These are phyloP conservation scores for Jasminum sambac DNA, from an alignment of 257 asterid species.

Conservation along the genomic window DNA sequence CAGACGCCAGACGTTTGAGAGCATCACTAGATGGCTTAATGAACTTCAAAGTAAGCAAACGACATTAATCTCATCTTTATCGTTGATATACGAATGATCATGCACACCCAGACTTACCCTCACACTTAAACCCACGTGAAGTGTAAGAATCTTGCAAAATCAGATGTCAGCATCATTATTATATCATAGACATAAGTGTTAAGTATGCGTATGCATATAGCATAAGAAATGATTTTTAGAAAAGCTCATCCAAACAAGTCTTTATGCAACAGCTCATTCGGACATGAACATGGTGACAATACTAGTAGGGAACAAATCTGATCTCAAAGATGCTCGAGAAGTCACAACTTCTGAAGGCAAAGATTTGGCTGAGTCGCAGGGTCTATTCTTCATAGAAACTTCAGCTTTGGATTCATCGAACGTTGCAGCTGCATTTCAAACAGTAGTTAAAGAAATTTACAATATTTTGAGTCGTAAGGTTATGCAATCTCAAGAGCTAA, in stretches of 20 bases:
- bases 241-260: no score
- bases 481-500: conserved; percentile 91
- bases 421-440: conserved; percentile 74
- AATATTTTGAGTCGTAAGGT: conserved; percentile 87
- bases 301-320: conserved; percentile 91
- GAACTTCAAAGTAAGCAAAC: conserved; percentile 89
- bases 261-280: conserved; percentile 68
- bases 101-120: no score
- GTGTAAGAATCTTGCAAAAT: no score
- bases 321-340: conserved; percentile 86
- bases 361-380: conserved; percentile 77
- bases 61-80: no score
- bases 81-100: no score
- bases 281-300: conserved; percentile 96
- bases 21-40: conserved; percentile 81
- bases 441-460: conserved; percentile 78
- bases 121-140: no score
- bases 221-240: no score
- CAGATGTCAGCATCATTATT: no score
- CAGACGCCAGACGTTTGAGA: conserved; percentile 83
- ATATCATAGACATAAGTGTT: no score
- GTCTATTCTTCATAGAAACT: conserved; percentile 87
- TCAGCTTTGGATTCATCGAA: conserved; percentile 93
- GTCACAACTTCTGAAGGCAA: conserved; percentile 86
- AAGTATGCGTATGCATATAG: no score